Conservation (phyloP, 2,329 filamentous ascomycete genomes). For the Fusarium veterinarium region DNA sequence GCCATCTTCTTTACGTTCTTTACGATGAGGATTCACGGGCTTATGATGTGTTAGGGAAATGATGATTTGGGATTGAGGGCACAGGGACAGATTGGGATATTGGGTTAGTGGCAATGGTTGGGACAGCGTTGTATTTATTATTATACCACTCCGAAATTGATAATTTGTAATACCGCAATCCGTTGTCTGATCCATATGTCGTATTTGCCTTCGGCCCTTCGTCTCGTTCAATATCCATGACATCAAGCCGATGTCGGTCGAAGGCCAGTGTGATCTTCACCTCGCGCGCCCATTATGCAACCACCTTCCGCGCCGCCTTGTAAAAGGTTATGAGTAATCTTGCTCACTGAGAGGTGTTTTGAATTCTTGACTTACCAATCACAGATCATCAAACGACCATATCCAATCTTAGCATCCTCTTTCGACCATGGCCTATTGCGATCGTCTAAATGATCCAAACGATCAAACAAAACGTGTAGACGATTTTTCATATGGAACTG, state of each 20-base stretch:
- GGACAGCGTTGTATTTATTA: constrained; percentile 11
- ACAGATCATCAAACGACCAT: neutral
- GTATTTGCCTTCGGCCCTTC: accelerated
- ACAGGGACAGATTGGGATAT: neutral
- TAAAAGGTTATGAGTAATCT: no score
- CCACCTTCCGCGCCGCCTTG: no score
- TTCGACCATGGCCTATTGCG: accelerated
- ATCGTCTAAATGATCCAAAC: neutral
- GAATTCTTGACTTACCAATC: neutral
- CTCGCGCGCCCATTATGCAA: accelerated
- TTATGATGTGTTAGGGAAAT: neutral
- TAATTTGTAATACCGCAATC: neutral
- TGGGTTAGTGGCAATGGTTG: neutral
- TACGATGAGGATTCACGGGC: neutral
- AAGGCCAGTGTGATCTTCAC: no score
- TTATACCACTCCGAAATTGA: constrained; percentile 19
- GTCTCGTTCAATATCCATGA: accelerated
- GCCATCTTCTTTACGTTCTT: neutral
- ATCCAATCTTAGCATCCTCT: accelerated
- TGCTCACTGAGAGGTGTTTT: no score
- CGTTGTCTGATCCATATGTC: accelerated
- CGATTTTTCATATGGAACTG: accelerated
- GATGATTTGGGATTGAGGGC: neutral
- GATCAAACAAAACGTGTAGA: accelerated
- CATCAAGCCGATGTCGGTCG: accelerated